Conservation (phyloP, 2,329 filamentous ascomycete genomes). For the Verticillium nubilum region DNA sequence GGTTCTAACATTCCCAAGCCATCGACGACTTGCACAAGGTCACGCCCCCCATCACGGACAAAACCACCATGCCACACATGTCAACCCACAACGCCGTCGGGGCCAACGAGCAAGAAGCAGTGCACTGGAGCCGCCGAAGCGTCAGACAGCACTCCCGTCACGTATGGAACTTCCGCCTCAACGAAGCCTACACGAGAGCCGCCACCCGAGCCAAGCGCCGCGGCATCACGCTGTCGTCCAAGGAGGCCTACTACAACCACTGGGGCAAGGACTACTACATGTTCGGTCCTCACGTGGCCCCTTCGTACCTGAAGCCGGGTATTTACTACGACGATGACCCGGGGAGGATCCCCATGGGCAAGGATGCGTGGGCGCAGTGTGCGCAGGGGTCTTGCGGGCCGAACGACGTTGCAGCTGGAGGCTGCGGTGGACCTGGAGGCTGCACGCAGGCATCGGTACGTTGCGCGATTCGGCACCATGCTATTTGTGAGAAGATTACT, state of each 20-base stretch:
- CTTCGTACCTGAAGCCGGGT: constrained; percentile 34
- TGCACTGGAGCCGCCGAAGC: constrained; percentile 14
- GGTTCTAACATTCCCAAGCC: constrained; percentile 1
- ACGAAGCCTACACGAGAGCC: constrained; percentile 53
- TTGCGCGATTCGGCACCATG: constrained; percentile 15
- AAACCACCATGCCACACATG: constrained; percentile 56
- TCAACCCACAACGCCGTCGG: constrained; percentile 66
- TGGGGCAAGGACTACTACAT: constrained; percentile 49
- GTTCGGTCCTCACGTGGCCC: constrained; percentile 40
- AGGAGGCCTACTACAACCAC: constrained; percentile 45
- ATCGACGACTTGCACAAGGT: constrained; percentile 41
- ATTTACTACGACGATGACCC: constrained; percentile 42
- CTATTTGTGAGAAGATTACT: constrained; percentile 2
- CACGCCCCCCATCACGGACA: constrained; percentile 40
- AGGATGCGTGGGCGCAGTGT: constrained; percentile 27
- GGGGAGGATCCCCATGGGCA: constrained; percentile 20
- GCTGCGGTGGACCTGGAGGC: constrained; percentile 35
- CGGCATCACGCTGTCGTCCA: constrained; percentile 39
- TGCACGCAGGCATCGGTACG: constrained; percentile 1
- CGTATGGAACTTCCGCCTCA: constrained; percentile 29
- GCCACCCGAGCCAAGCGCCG: constrained; percentile 42
- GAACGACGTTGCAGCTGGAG: constrained; percentile 34
- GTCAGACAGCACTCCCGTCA: constrained; percentile 30
- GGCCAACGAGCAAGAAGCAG: not conserved
- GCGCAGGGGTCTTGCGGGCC: constrained; percentile 4